These are phyloP conservation scores for Komagataella mondaviorum DNA, from an alignment of 805 yeast genomes.

Conservation along the genomic window DNA sequence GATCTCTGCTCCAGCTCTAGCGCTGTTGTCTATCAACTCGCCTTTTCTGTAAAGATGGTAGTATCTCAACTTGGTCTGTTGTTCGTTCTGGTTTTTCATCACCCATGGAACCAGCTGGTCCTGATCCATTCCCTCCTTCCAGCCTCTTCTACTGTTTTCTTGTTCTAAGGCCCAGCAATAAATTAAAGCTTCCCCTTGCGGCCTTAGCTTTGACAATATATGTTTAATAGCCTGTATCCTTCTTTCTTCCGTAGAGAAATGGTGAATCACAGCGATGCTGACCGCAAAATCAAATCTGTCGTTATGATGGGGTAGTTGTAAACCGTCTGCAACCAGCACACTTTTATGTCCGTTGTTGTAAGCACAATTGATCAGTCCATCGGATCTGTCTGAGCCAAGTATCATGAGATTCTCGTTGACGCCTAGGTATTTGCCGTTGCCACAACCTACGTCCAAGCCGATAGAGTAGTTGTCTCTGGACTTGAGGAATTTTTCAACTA, in stretches of 20 bases:
- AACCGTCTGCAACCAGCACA: constrained; percentile 71
- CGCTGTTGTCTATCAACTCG: constrained; percentile 64
- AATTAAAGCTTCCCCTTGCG: constrained; percentile 59
- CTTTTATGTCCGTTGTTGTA: constrained; percentile 31
- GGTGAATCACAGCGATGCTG: constrained; percentile 92
- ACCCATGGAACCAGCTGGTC: constrained; percentile 98
- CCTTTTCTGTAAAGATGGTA: constrained; percentile 82
- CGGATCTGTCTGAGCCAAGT: constrained; percentile 65
- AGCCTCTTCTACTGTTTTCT: constrained; percentile 76
- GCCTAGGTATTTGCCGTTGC: constrained; percentile 84
- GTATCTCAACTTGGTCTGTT: constrained; percentile 61
- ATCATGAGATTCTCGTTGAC: constrained; percentile 57
- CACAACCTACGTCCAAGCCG: constrained; percentile 94
- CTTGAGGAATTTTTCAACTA: constrained; percentile 60
- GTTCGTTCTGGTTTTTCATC: constrained; percentile 16
- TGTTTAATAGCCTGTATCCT: constrained; percentile 63
- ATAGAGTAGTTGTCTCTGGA: constrained; percentile 37
- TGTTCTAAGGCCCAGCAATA: constrained; percentile 98
- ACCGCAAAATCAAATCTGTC: constrained; percentile 64
- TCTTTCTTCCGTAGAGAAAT: constrained; percentile 76
- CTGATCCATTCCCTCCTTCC: constrained; percentile 82
- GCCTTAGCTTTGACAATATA: constrained; percentile 39
- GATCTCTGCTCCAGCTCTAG: constrained; percentile 55
- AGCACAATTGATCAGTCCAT: constrained; percentile 58
- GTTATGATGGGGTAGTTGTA: constrained; percentile 42